Conservation (phyloP, 768 basidiomycete genomes). For the Boletus vinaceobasis region DNA sequence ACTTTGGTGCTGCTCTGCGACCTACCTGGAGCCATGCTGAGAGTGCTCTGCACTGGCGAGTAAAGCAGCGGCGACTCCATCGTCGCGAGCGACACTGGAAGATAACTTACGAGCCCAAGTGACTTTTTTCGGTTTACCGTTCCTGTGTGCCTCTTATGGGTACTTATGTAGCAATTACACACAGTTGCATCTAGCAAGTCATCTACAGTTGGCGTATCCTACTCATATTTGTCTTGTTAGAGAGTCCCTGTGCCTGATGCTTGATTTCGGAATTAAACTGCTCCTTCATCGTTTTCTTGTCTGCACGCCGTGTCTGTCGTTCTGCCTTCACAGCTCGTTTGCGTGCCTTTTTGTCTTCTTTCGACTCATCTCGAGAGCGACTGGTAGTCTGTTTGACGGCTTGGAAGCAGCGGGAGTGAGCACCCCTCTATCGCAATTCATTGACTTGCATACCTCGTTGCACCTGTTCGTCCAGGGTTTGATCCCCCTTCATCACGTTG, state of each 20-base stretch:
- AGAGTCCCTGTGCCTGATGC: conserved; percentile 50
- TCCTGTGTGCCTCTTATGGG: conserved; percentile 11
- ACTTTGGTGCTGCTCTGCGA: conserved; percentile 61
- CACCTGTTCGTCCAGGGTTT: conserved; percentile 18
- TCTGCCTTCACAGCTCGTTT: conserved; percentile 69
- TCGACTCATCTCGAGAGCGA: conserved; percentile 72
- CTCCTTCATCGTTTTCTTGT: conserved; percentile 67
- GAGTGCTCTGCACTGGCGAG: conserved; percentile 28
- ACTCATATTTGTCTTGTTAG: conserved; percentile 38
- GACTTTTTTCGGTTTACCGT: conserved; percentile 7
- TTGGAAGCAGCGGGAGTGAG: conserved; percentile 5
- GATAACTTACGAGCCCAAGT: conserved; percentile 2
- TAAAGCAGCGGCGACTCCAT: conserved; percentile 36
- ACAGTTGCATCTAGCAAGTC: neutral
- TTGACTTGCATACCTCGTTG: conserved; percentile 22
- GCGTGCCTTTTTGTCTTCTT: conserved; percentile 68
- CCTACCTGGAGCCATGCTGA: conserved; percentile 47
- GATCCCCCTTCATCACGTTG: conserved; percentile 16
- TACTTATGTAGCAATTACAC: neutral
- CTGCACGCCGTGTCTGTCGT: conserved; percentile 57
- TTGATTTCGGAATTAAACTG: conserved; percentile 61
- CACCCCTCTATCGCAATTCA: neutral
- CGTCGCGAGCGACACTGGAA: neutral
- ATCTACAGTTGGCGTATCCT: conserved; percentile 23
- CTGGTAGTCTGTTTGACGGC: conserved; percentile 47